Conservation (phyloP, 2,329 filamentous ascomycete genomes). For the Fusarium mangiferae region DNA sequence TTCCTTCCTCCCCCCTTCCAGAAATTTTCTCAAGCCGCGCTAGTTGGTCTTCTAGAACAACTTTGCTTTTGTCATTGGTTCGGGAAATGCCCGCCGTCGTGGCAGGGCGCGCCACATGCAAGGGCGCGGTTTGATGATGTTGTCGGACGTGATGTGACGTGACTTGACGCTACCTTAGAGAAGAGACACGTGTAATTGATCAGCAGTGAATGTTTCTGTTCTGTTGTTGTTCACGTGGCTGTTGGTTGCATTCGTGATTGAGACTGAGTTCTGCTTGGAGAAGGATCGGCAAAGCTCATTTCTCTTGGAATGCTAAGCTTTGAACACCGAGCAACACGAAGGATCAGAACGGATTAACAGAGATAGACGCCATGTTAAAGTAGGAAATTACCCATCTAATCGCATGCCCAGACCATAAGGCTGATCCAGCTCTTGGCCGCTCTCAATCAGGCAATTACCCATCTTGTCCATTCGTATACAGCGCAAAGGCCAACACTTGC, state of each 20-base stretch:
- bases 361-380: neutral
- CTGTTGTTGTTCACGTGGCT: neutral
- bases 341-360: neutral
- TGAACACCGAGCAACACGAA: neutral
- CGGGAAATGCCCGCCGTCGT: neutral
- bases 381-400: neutral
- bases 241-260: neutral
- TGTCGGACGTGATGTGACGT: neutral
- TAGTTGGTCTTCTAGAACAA: slow-evolving; percentile 22
- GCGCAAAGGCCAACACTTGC: neutral
- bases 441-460: neutral
- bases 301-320: neutral
- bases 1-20: neutral
- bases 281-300: neutral
- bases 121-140: neutral
- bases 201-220: neutral
- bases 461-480: neutral
- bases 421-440: slow-evolving; percentile 9
- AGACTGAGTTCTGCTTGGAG: neutral
- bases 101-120: neutral
- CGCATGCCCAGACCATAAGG: neutral
- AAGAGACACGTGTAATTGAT: neutral
- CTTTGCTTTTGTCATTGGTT: neutral
- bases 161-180: neutral
- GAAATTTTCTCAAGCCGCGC: slow-evolving; percentile 1